These are phyloP conservation scores for Yamadazyma laniorum DNA, from an alignment of 805 yeast genomes.

Conservation along the genomic window DNA sequence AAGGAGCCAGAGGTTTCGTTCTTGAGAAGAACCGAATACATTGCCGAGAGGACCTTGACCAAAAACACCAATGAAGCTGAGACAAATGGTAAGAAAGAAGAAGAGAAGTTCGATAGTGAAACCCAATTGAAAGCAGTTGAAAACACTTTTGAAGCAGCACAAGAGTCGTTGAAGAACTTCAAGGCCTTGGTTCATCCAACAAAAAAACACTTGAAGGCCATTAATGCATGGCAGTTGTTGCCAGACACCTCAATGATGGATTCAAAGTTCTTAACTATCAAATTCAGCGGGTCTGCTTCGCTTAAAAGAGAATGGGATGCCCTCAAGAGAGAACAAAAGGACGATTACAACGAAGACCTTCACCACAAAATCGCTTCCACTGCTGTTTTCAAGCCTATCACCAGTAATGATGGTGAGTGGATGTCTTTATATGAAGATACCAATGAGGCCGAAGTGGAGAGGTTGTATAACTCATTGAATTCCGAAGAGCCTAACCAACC, in stretches of 20 bases:
- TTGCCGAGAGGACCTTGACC: slow-evolving; percentile 55
- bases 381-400: slow-evolving; percentile 71
- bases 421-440: slow-evolving; percentile 50
- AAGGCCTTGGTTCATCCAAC: slow-evolving; percentile 71
- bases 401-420: slow-evolving; percentile 74
- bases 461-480: slow-evolving; percentile 27
- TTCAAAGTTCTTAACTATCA: slow-evolving; percentile 63
- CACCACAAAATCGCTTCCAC: slow-evolving; percentile 46
- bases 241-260: slow-evolving; percentile 95
- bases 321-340: slow-evolving; percentile 27
- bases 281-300: slow-evolving; percentile 59
- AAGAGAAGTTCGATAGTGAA: slow-evolving; percentile 52
- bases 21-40: slow-evolving; percentile 91
- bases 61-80: slow-evolving; percentile 2
- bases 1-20: slow-evolving; percentile 64
- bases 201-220: slow-evolving; percentile 70
- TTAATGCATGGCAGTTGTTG: slow-evolving; percentile 71
- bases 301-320: slow-evolving; percentile 35
- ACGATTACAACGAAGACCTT: slow-evolving; percentile 25
- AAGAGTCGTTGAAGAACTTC: slow-evolving; percentile 40
- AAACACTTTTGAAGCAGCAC: slow-evolving; percentile 66
- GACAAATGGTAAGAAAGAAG: slow-evolving; percentile 20
- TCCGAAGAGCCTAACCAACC: slow-evolving; percentile 46
- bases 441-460: slow-evolving; percentile 23
- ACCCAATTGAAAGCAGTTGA: slow-evolving; percentile 71